These are phyloP conservation scores for Aschersonia sp. DNA, from an alignment of 2,329 filamentous ascomycete species.

Conservation along the genomic window DNA sequence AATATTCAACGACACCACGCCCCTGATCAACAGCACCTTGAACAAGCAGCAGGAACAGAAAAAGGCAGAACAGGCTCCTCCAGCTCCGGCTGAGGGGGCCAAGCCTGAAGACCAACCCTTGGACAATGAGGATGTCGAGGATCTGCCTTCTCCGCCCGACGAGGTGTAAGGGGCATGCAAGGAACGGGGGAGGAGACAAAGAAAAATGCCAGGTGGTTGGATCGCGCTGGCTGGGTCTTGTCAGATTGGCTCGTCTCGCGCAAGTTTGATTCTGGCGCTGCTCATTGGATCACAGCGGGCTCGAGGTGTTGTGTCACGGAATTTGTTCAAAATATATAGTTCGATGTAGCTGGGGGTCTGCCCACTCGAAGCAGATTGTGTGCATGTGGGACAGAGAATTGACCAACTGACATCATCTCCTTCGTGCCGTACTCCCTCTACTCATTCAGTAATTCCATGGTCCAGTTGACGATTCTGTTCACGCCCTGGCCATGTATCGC, in stretches of 20 bases:
- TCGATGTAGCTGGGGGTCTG: too few species aligned
- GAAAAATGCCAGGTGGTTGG: neutral
- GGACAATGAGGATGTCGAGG: constrained; percentile 19
- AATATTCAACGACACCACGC: constrained; percentile 79
- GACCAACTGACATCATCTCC: too few species aligned
- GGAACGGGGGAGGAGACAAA: neutral
- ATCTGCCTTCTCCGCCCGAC: constrained; percentile 20
- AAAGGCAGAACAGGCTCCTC: neutral
- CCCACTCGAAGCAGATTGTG: too few species aligned
- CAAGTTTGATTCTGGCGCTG: too few species aligned
- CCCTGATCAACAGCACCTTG: constrained; percentile 57
- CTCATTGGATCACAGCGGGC: too few species aligned
- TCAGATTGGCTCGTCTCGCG: too few species aligned
- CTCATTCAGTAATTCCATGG: constrained; percentile 49
- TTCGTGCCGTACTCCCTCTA: neutral
- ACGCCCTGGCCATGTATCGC: constrained; percentile 80
- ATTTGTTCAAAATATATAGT: too few species aligned
- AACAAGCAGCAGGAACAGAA: constrained; percentile 28
- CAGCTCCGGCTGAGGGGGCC: constrained; percentile 14
- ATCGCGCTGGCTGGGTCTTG: too few species aligned
- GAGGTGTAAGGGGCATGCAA: neutral
- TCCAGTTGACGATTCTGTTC: constrained; percentile 57
- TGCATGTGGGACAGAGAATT: too few species aligned
- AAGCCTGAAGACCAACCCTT: constrained; percentile 11
- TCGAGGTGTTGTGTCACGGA: too few species aligned